Conservation (phyloP, 805 yeast species). For the Hyphopichia homilentoma region DNA sequence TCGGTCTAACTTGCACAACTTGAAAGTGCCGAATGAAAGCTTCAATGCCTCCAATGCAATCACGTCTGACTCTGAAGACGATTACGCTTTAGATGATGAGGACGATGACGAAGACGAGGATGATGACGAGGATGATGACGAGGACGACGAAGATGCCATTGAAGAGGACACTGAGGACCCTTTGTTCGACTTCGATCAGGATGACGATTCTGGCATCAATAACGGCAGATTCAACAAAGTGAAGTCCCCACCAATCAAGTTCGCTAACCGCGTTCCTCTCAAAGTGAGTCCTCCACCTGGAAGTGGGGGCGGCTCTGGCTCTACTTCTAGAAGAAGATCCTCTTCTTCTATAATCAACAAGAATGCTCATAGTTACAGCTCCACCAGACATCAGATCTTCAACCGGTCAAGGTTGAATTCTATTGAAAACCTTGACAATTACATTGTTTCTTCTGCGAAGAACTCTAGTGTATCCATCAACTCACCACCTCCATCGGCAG, state of each 20-base stretch:
- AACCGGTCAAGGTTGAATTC: constrained; percentile 40
- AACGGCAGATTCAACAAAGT: constrained; percentile 11
- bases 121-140: constrained; percentile 25
- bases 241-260: constrained; percentile 33
- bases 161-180: constrained; percentile 24
- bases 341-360: constrained; percentile 22
- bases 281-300: constrained; percentile 37
- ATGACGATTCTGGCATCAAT: constrained; percentile 24
- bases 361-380: constrained; percentile 14
- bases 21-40: constrained; percentile 42
- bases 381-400: constrained; percentile 24
- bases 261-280: constrained; percentile 41
- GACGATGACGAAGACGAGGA: constrained; percentile 23
- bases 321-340: constrained; percentile 18
- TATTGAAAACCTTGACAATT: constrained; percentile 39
- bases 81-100: constrained; percentile 13
- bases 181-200: constrained; percentile 14
- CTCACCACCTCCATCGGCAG: constrained; percentile 30
- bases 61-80: constrained; percentile 30
- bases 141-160: constrained; percentile 37
- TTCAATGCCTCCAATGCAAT: constrained; percentile 20
- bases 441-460: constrained; percentile 37
- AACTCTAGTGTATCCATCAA: constrained; percentile 30
- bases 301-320: constrained; percentile 7
- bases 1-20: constrained; percentile 41